phyloP scores from a whole-genome alignment of 2,329 filamentous ascomycete genomes.

The Phialophora tarda region DNA sequence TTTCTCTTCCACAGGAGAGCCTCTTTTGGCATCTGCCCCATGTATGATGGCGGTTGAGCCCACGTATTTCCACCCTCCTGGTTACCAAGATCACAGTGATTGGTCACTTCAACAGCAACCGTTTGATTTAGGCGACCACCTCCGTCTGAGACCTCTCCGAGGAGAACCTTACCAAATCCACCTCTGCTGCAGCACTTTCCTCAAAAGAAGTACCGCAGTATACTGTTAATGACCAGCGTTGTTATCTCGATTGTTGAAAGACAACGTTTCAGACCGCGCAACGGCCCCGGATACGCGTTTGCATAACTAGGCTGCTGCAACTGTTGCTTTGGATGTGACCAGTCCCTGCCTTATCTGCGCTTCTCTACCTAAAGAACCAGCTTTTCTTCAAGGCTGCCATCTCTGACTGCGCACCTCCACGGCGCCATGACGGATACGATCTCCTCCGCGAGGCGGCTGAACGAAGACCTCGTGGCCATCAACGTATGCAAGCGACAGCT shows the following conservation, averaged over 20 bases:
- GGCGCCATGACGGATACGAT: background rate
- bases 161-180: background rate
- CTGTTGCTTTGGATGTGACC: conserved; percentile 7
- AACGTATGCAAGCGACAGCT: background rate
- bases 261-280: background rate
- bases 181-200: background rate
- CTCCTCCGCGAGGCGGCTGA: background rate
- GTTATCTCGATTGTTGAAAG: background rate
- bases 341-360: background rate
- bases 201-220: background rate
- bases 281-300: background rate
- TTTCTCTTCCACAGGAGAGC: background rate
- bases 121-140: background rate
- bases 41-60: background rate
- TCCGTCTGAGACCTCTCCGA: background rate
- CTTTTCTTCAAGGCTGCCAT: background rate
- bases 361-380: too few relatives aligned
- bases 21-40: background rate
- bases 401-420: background rate
- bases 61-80: background rate
- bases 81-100: background rate
- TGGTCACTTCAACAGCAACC: conserved; percentile 26
- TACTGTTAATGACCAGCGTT: background rate
- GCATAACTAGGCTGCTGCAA: background rate
- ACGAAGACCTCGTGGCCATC: background rate